phyloP scores from a whole-genome alignment of 164 flowering plant species.

The Litsea cubeba region DNA sequence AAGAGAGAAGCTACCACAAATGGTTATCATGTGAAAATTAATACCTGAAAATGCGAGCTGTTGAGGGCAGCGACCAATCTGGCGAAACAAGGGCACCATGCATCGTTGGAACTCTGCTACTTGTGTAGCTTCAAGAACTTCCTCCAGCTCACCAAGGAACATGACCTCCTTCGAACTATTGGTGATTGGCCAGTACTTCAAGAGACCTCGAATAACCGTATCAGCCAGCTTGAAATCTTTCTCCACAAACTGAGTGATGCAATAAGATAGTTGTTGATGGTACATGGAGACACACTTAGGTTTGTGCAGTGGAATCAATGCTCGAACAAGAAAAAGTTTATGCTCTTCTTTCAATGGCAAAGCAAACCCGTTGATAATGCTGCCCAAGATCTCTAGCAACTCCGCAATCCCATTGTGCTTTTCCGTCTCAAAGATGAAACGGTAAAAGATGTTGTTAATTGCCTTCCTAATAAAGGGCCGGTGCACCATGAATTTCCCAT shows the following conservation, averaged over 20 bases:
- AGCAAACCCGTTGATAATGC: constrained; percentile 81
- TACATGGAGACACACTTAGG: constrained; percentile 69
- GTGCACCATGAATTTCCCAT: constrained; percentile 85
- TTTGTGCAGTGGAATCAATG: constrained; percentile 78
- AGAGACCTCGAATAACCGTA: constrained; percentile 68
- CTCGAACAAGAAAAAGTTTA: constrained; percentile 74
- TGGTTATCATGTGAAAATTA: not conserved
- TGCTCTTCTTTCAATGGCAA: constrained; percentile 86
- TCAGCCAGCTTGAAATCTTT: constrained; percentile 77
- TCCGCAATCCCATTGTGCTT: constrained; percentile 79
- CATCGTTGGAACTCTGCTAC: constrained; percentile 75
- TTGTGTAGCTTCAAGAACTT: constrained; percentile 77
- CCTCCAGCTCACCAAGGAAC: constrained; percentile 82
- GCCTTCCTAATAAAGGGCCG: constrained; percentile 78
- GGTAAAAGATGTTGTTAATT: constrained; percentile 67
- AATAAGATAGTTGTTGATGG: constrained; percentile 81
- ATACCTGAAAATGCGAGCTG: constrained; percentile 83
- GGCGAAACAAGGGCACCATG: constrained; percentile 75
- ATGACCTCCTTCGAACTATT: constrained; percentile 83
- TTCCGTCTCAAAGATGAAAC: constrained; percentile 71
- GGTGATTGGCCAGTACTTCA: constrained; percentile 82
- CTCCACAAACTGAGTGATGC: constrained; percentile 79
- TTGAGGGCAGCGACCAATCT: constrained; percentile 68
- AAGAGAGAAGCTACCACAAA: not conserved
- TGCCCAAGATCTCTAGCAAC: constrained; percentile 72